phyloP scores from a whole-genome alignment of 306 rosid genomes.

The Quercus berberidifolia region DNA sequence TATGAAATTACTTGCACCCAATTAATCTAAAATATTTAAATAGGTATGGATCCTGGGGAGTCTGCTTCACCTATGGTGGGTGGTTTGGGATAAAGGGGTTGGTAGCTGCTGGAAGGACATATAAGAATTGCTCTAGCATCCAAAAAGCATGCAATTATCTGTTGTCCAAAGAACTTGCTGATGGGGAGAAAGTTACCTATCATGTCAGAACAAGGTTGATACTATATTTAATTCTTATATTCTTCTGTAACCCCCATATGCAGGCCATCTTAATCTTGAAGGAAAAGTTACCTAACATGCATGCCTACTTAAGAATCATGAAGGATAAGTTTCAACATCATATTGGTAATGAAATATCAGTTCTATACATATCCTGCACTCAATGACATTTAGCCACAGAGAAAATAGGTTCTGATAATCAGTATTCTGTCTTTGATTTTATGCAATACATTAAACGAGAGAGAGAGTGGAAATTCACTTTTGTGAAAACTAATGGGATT shows the following conservation, averaged over 20 bases:
- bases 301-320: too few relatives aligned
- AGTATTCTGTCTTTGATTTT: too few relatives aligned
- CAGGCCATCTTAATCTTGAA: background rate
- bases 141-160: slow-evolving; percentile 72
- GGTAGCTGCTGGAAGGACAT: slow-evolving; percentile 79
- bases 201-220: slow-evolving; percentile 74
- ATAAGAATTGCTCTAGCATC: slow-evolving; percentile 44
- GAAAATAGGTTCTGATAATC: too few relatives aligned
- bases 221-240: background rate
- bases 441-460: too few relatives aligned
- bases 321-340: too few relatives aligned
- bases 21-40: background rate
- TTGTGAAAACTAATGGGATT: too few relatives aligned
- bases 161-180: slow-evolving; percentile 70
- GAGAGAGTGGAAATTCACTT: too few relatives aligned
- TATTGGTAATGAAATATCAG: too few relatives aligned
- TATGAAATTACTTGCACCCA: background rate
- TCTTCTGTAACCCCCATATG: slow-evolving; percentile 2
- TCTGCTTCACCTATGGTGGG: slow-evolving; percentile 77
- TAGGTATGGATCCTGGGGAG: slow-evolving; percentile 85
- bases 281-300: too few relatives aligned
- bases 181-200: slow-evolving; percentile 86
- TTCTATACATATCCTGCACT: too few relatives aligned
- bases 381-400: too few relatives aligned
- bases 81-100: slow-evolving; percentile 85